Evolutionary conservation across 371 early-diverging fungal genomes (phyloP).

Genomic region (Apophysomyces trapeziformis): DNA sequence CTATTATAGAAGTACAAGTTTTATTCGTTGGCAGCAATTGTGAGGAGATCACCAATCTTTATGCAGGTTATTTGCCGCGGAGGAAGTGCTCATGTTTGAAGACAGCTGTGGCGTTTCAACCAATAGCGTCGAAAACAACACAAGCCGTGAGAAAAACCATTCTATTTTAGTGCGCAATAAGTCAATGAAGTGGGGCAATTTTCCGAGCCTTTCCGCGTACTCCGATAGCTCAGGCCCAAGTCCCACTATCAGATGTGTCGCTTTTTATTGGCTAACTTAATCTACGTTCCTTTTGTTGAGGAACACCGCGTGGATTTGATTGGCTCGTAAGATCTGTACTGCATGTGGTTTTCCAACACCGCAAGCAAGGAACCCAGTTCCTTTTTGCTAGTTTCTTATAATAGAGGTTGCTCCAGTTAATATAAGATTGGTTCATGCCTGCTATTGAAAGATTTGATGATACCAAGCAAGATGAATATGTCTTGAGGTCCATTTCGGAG

Average conservation of each 20-base stretch:
- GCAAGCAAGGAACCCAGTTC: background rate
- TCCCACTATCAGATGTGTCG: background rate
- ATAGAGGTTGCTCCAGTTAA: background rate
- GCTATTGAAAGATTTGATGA: too few relatives aligned
- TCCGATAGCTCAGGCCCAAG: slow-evolving; percentile 4
- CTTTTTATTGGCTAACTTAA: background rate
- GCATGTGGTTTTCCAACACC: slow-evolving; percentile 2
- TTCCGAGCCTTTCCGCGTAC: slow-evolving; percentile 3
- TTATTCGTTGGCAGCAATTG: too few relatives aligned
- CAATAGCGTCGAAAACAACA: background rate
- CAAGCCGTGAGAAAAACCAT: slow-evolving; percentile 1
- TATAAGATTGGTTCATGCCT: too few relatives aligned
- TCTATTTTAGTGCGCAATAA: background rate
- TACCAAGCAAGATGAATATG: background rate
- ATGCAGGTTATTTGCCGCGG: too few relatives aligned
- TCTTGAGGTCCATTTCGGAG: background rate
- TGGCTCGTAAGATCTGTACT: slow-evolving; percentile 1
- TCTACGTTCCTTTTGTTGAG: background rate
- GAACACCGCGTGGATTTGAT: background rate
- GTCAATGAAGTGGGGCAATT: background rate
- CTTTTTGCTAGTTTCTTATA: background rate
- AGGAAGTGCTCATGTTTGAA: background rate
- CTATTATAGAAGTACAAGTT: too few relatives aligned
- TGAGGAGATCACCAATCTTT: too few relatives aligned
- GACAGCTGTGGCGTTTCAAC: background rate